Evolutionary conservation across 352 stramenopile species (phyloP).

Genomic region (Discostella stelligera): DNA sequence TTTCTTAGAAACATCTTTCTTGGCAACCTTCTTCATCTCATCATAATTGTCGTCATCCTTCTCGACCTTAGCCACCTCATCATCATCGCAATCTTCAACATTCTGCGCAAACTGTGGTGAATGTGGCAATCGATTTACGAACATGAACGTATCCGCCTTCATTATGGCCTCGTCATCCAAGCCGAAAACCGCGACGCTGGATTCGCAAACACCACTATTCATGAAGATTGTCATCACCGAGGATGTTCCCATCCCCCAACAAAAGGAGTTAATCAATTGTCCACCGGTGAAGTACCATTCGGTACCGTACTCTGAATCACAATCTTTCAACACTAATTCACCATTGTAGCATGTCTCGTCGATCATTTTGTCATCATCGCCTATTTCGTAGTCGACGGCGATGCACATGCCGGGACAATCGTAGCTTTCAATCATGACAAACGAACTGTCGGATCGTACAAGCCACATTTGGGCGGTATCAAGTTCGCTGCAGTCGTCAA

Average conservation of each 20-base stretch:
- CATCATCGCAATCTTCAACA: constrained; percentile 4
- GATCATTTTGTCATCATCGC: constrained; percentile 29
- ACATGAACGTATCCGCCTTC: constrained; percentile 49
- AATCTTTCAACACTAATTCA: constrained; percentile 35
- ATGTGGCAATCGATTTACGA: constrained; percentile 39
- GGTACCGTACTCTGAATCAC: constrained; percentile 24
- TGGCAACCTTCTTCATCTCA: not conserved
- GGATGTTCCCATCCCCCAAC: constrained; percentile 41
- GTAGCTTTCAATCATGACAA: constrained; percentile 44
- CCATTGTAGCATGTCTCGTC: constrained; percentile 26
- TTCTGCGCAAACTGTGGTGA: constrained; percentile 24
- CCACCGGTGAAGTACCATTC: constrained; percentile 54
- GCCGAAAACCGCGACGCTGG: constrained; percentile 27
- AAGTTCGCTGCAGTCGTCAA: constrained; percentile 18
- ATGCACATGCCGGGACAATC: constrained; percentile 33
- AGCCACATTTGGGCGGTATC: constrained; percentile 34
- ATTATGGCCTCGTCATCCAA: constrained; percentile 26
- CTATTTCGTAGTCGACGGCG: constrained; percentile 35
- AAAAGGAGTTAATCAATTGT: constrained; percentile 38
- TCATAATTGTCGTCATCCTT: not conserved
- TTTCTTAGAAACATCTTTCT: not conserved
- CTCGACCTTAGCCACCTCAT: not conserved
- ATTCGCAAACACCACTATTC: constrained; percentile 16
- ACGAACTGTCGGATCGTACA: constrained; percentile 41
- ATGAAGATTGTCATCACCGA: constrained; percentile 37